Conservation (phyloP, 805 yeast genomes). For the Hanseniaspora nectarophila region DNA sequence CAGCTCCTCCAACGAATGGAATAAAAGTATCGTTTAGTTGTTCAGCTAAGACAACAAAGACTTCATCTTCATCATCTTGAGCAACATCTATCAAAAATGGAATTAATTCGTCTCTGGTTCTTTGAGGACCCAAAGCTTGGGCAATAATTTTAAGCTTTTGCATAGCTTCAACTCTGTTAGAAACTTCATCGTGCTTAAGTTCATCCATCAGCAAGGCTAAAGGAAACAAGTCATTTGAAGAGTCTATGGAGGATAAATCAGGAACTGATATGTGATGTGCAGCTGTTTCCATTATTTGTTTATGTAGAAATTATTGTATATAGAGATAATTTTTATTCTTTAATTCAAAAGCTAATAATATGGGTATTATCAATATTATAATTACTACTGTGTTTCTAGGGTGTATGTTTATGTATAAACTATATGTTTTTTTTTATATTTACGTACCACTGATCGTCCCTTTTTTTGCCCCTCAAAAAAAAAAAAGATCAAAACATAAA, state of each 20-base stretch:
- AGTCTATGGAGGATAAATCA: slow-evolving; percentile 11
- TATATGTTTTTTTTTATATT: too few relatives aligned
- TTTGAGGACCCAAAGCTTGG: slow-evolving; percentile 83
- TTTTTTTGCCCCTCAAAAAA: background rate
- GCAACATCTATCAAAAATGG: slow-evolving; percentile 80
- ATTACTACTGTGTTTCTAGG: background rate
- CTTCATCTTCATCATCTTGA: slow-evolving; percentile 97
- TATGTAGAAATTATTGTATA: too few relatives aligned
- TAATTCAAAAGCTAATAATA: too few relatives aligned
- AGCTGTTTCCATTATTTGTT: slow-evolving; percentile 2
- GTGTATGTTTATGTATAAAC: background rate
- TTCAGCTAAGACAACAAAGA: slow-evolving; percentile 82
- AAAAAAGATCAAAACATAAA: background rate
- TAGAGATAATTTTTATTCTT: background rate
- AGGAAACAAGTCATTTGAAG: slow-evolving; percentile 55
- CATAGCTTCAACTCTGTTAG: slow-evolving; percentile 90
- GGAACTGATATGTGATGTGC: slow-evolving; percentile 5
- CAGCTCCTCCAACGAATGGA: slow-evolving; percentile 77
- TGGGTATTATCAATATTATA: too few relatives aligned
- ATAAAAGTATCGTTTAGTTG: slow-evolving; percentile 70
- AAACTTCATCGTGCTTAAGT: slow-evolving; percentile 88
- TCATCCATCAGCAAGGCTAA: slow-evolving; percentile 95
- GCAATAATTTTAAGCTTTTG: slow-evolving; percentile 88
- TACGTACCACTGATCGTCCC: too few relatives aligned
- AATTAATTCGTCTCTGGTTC: slow-evolving; percentile 76